Conservation (phyloP, 352 stramenopile genomes). For the Phytophthora colocasiae region DNA sequence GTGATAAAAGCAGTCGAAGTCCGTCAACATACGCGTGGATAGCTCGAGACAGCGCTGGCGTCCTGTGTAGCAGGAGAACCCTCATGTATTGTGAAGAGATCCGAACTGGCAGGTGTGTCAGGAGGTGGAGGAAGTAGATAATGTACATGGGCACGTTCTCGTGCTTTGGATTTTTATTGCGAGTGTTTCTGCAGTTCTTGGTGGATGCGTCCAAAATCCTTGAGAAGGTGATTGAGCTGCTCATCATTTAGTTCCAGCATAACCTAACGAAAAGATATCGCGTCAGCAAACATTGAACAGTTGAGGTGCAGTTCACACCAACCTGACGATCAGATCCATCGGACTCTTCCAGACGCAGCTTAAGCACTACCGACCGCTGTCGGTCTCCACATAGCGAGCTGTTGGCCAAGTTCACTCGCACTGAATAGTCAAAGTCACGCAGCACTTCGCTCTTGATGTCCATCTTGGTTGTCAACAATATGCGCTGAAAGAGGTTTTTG, state of each 20-base stretch:
- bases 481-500: slow-evolving; percentile 2
- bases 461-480: slow-evolving; percentile 14
- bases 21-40: slow-evolving; percentile 8
- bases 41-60: slow-evolving; percentile 7
- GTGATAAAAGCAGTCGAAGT: slow-evolving; percentile 8
- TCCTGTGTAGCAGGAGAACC: slow-evolving; percentile 13
- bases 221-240: slow-evolving; percentile 46
- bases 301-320: neutral
- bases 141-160: slow-evolving; percentile 32
- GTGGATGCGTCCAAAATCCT: slow-evolving; percentile 46
- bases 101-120: slow-evolving; percentile 3
- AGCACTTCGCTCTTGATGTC: slow-evolving; percentile 31
- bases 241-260: slow-evolving; percentile 54
- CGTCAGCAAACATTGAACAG: neutral
- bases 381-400: slow-evolving; percentile 60
- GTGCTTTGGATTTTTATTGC: slow-evolving; percentile 36
- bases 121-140: slow-evolving; percentile 36
- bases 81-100: slow-evolving; percentile 22
- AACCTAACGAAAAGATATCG: slow-evolving; percentile 34
- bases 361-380: slow-evolving; percentile 55
- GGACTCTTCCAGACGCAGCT: slow-evolving; percentile 49
- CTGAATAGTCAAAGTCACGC: slow-evolving; percentile 78
- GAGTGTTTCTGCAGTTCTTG: slow-evolving; percentile 33
- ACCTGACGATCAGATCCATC: slow-evolving; percentile 48
- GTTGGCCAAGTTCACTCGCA: slow-evolving; percentile 69